These are phyloP conservation scores for Mucor lusitanicus DNA, from an alignment of 371 early-diverging fungal species.

Conservation along the genomic window DNA sequence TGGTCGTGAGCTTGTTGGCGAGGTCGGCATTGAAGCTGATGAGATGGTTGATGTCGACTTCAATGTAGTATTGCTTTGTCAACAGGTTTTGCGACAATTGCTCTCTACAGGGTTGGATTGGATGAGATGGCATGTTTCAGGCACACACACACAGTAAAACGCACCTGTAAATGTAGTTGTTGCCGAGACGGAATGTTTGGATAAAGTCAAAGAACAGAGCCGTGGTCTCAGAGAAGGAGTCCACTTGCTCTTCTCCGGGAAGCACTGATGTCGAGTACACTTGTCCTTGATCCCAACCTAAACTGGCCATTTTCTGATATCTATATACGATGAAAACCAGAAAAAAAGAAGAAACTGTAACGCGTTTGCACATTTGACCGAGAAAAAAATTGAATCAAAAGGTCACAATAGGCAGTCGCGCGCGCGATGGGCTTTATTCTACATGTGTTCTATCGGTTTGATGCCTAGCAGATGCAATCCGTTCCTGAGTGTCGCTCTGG, in stretches of 20 bases:
- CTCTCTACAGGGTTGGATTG: constrained; percentile 60
- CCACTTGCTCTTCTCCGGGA: constrained; percentile 59
- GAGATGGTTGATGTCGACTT: constrained; percentile 87
- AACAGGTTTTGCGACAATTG: constrained; percentile 85
- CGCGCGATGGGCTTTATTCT: background rate
- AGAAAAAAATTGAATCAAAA: constrained; percentile 4
- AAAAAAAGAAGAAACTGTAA: constrained; percentile 3
- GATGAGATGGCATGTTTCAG: background rate
- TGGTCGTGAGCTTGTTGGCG: constrained; percentile 74
- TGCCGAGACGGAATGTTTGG: constrained; percentile 76
- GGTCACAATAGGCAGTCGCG: background rate
- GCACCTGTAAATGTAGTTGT: constrained; percentile 78
- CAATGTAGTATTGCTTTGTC: constrained; percentile 73
- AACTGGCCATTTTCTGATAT: constrained; percentile 42
- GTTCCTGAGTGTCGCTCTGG: constrained; percentile 77
- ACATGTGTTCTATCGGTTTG: constrained; percentile 37
- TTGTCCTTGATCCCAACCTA: constrained; percentile 85
- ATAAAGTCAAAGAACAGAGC: constrained; percentile 71
- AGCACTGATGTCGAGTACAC: constrained; percentile 72
- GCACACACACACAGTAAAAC: background rate
- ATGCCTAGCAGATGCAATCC: constrained; percentile 76
- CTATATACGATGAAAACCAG: background rate
- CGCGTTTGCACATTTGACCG: constrained; percentile 7
- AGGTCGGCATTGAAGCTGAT: constrained; percentile 81
- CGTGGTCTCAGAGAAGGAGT: constrained; percentile 59